Evolutionary conservation across 2,329 filamentous ascomycete species (phyloP).

Genomic region (Volutella citrinella): DNA sequence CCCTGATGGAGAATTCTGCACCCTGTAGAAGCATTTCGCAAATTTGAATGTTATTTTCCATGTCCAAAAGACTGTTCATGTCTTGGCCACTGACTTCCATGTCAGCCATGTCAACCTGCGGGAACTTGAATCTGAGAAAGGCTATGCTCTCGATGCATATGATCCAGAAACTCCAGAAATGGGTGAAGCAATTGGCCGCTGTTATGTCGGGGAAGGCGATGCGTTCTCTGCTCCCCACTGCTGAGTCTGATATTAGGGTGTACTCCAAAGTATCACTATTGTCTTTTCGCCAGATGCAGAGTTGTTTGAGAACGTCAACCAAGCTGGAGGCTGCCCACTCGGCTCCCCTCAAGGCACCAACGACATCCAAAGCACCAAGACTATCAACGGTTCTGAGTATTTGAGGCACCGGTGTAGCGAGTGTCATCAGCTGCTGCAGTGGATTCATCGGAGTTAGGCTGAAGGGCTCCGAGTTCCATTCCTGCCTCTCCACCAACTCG

Average conservation of each 20-base stretch:
- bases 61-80: not conserved
- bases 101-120: not conserved
- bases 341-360: too few relatives aligned
- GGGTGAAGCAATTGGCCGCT: slow-evolving; percentile 34
- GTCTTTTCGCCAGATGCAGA: too few relatives aligned
- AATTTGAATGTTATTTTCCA: slow-evolving; percentile 9
- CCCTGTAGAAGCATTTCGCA: slow-evolving; percentile 30
- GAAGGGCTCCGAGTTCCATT: slow-evolving; percentile 9
- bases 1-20: slow-evolving; percentile 35
- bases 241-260: too few relatives aligned
- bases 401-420: slow-evolving; percentile 1
- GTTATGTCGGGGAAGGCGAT: slow-evolving; percentile 34
- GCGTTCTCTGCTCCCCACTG: not conserved
- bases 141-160: slow-evolving; percentile 31
- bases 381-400: slow-evolving; percentile 5
- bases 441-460: slow-evolving; percentile 3
- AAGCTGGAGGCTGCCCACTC: too few relatives aligned
- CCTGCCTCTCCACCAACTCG: slow-evolving; percentile 5
- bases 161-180: slow-evolving; percentile 36
- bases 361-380: too few relatives aligned
- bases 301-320: too few relatives aligned
- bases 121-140: not conserved
- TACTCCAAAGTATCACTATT: too few relatives aligned
- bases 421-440: slow-evolving; percentile 8
- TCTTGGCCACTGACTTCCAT: not conserved